Evolutionary conservation across 2,329 filamentous ascomycete species (phyloP).

Genomic region (Aspergillus ibericus): DNA sequence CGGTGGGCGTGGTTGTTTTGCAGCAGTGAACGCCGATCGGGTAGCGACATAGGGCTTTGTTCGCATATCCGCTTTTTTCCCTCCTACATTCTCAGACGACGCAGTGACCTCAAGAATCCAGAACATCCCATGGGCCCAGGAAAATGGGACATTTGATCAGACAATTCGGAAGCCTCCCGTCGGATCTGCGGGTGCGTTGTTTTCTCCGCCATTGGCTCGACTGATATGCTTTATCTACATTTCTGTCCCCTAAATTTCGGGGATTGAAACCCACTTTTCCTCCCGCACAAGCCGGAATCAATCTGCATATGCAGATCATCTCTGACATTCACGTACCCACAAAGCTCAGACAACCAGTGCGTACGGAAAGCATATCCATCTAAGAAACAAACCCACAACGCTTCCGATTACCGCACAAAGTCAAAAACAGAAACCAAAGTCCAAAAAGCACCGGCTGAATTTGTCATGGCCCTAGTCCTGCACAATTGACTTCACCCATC

Average conservation of each 20-base stretch:
- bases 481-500: background rate
- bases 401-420: background rate
- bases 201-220: background rate
- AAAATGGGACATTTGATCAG: slow-evolving; percentile 13
- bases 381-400: background rate
- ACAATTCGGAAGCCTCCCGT: slow-evolving; percentile 4
- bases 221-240: background rate
- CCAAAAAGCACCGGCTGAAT: no score
- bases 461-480: background rate
- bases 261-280: background rate
- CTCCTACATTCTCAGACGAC: background rate
- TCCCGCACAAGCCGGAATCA: background rate
- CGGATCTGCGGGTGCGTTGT: background rate
- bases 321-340: background rate
- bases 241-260: background rate
- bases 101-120: background rate
- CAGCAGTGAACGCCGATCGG: slow-evolving; percentile 18
- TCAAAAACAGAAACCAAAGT: background rate
- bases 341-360: background rate
- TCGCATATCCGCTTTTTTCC: slow-evolving; percentile 3
- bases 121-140: slow-evolving; percentile 1
- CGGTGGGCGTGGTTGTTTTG: slow-evolving; percentile 15
- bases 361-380: background rate
- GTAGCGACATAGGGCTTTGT: slow-evolving; percentile 31
- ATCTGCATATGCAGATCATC: background rate